phyloP scores from a whole-genome alignment of 805 yeast species.

The Tetrapisispora arboricola region DNA sequence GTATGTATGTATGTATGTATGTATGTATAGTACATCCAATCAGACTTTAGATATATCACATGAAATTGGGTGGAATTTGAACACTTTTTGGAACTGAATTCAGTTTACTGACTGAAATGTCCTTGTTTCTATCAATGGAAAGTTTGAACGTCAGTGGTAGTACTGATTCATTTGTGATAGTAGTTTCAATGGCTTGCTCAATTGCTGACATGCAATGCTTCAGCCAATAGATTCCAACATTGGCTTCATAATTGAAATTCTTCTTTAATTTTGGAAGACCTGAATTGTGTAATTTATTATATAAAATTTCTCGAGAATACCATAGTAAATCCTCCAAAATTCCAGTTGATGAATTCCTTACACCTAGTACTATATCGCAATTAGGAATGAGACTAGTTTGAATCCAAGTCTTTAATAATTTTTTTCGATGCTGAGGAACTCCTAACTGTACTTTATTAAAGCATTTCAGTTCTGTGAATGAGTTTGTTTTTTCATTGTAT shows the following conservation, averaged over 20 bases:
- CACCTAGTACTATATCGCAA: slow-evolving; percentile 25
- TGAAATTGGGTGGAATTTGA: background rate
- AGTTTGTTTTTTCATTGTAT: slow-evolving; percentile 11
- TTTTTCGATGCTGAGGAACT: slow-evolving; percentile 19
- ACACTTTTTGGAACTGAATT: slow-evolving; percentile 9
- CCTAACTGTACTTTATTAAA: slow-evolving; percentile 15
- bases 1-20: no score
- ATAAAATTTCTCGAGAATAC: slow-evolving; percentile 15
- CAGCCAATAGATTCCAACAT: slow-evolving; percentile 23
- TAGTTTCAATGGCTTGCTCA: slow-evolving; percentile 7
- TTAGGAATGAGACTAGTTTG: slow-evolving; percentile 22
- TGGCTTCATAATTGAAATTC: slow-evolving; percentile 18
- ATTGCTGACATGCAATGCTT: slow-evolving; percentile 15
- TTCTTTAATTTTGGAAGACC: slow-evolving; percentile 8
- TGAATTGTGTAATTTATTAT: slow-evolving; percentile 13
- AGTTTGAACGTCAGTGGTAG: slow-evolving; percentile 4
- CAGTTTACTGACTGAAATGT: background rate
- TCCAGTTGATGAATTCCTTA: slow-evolving; percentile 19
- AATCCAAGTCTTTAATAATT: slow-evolving; percentile 26
- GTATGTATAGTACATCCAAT: background rate
- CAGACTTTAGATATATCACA: no score
- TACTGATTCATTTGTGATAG: background rate
- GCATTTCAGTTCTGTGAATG: slow-evolving; percentile 26
- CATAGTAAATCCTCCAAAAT: slow-evolving; percentile 16
- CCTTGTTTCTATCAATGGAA: background rate